These are phyloP conservation scores for Trypanosoma avium DNA, from an alignment of 208 protist species.

Conservation along the genomic window DNA sequence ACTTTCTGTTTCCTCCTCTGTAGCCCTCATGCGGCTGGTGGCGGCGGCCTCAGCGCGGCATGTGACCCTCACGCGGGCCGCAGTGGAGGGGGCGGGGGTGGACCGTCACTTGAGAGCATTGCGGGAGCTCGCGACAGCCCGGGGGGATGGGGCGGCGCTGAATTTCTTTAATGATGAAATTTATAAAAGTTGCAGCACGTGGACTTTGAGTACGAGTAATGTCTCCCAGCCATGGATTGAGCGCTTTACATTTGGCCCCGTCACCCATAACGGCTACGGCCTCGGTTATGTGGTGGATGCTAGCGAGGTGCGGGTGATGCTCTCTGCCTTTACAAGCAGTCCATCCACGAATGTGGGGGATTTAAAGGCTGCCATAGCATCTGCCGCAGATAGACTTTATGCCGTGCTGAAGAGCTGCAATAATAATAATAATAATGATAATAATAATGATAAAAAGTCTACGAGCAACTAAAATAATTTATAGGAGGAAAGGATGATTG, in stretches of 20 bases:
- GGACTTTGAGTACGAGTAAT: constrained; percentile 64
- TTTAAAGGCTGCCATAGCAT: constrained; percentile 37
- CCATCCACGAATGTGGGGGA: constrained; percentile 67
- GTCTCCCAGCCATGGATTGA: constrained; percentile 73
- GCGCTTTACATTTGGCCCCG: constrained; percentile 87
- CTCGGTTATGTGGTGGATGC: constrained; percentile 91
- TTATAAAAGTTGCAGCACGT: constrained; percentile 47
- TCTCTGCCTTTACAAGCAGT: constrained; percentile 83
- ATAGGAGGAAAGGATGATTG: background rate
- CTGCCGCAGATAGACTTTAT: constrained; percentile 6
- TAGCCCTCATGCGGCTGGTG: constrained; percentile 49
- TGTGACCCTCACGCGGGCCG: constrained; percentile 43
- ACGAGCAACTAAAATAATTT: too few relatives aligned
- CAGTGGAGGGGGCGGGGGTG: constrained; percentile 72
- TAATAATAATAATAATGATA: too few relatives aligned
- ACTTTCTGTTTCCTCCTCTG: too few relatives aligned
- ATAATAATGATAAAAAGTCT: too few relatives aligned
- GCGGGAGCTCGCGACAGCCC: constrained; percentile 62
- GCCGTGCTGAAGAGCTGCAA: too few relatives aligned
- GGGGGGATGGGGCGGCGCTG: constrained; percentile 61
- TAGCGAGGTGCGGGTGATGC: constrained; percentile 79
- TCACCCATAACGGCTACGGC: constrained; percentile 85
- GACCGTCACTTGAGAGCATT: constrained; percentile 90
- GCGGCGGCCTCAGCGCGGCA: constrained; percentile 52
- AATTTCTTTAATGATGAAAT: constrained; percentile 84